Conservation (phyloP, 2,329 filamentous ascomycete species). For the Dryadomyces quercus-mongolicae region DNA sequence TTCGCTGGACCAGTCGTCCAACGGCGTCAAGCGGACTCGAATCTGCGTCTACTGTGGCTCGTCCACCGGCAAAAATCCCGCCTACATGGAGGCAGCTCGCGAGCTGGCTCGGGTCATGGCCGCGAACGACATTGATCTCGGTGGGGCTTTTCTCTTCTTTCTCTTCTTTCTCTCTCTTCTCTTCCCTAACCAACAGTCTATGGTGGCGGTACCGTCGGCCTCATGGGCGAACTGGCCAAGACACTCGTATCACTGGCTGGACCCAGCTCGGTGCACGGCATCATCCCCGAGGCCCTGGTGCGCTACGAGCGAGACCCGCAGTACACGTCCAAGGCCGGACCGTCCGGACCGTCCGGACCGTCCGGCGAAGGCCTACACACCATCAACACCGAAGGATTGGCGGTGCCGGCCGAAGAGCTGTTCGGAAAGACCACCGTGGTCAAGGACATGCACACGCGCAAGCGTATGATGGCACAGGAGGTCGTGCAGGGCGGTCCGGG, state of each 20-base stretch:
- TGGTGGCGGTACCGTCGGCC: constrained; percentile 82
- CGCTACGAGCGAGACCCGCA: constrained; percentile 59
- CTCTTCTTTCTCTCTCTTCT: neutral
- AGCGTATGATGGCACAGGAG: constrained; percentile 83
- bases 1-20: constrained; percentile 8
- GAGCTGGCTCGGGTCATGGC: constrained; percentile 64
- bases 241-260: constrained; percentile 76
- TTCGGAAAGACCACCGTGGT: constrained; percentile 86
- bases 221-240: constrained; percentile 90
- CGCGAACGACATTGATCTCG: constrained; percentile 64
- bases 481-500: constrained; percentile 73
- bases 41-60: constrained; percentile 95
- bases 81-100: constrained; percentile 67
- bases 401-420: constrained; percentile 47
- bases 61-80: constrained; percentile 56
- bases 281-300: constrained; percentile 81
- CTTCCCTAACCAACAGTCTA: constrained; percentile 49
- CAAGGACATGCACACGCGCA: constrained; percentile 90
- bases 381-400: constrained; percentile 21
- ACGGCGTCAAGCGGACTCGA: constrained; percentile 38
- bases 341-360: constrained; percentile 1
- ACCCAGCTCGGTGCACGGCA: constrained; percentile 73
- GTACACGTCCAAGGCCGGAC: constrained; percentile 28
- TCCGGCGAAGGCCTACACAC: neutral
- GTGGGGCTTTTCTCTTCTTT: constrained; percentile 23